These are phyloP conservation scores for Parachaetomium inaequale DNA, from an alignment of 495 filamentous ascomycete species.

Conservation along the genomic window DNA sequence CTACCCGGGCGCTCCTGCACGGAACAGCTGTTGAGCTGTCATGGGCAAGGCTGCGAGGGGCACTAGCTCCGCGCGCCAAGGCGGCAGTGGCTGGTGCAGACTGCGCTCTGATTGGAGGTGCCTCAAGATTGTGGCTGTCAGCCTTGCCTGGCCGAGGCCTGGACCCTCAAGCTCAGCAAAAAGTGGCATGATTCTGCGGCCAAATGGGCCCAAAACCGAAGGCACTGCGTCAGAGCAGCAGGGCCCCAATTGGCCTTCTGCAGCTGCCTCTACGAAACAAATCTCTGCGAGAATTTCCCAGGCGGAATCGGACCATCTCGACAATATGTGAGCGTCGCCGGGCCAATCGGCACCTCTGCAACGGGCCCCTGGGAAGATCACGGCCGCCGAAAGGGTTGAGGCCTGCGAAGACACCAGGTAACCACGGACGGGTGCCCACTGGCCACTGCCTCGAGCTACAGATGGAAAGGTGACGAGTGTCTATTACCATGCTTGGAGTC, in stretches of 20 bases:
- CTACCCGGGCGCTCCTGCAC: neutral
- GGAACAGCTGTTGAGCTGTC: too few relatives aligned
- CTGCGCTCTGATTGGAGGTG: too few relatives aligned
- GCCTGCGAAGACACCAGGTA: too few relatives aligned
- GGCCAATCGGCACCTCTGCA: constrained; percentile 16
- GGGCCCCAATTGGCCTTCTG: constrained; percentile 29
- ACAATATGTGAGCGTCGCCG: constrained; percentile 14
- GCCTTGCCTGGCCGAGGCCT: too few relatives aligned
- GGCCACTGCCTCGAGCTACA: neutral
- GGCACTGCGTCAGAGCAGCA: constrained; percentile 29
- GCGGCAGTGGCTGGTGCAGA: too few relatives aligned
- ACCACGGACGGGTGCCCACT: too few relatives aligned
- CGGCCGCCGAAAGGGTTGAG: too few relatives aligned
- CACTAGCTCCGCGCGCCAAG: too few relatives aligned
- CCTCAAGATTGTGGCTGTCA: too few relatives aligned
- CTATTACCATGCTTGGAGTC: neutral
- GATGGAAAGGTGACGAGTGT: neutral
- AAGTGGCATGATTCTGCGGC: constrained; percentile 36
- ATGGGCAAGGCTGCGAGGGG: too few relatives aligned
- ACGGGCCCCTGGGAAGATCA: neutral
- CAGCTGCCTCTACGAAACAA: constrained; percentile 7
- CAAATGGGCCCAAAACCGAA: constrained; percentile 33
- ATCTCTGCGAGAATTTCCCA: constrained; percentile 19
- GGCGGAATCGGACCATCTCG: constrained; percentile 31
- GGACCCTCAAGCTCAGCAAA: too few relatives aligned